Evolutionary conservation across 2,329 filamentous ascomycete genomes (phyloP).

Genomic region (Clonostachys rhizophaga): DNA sequence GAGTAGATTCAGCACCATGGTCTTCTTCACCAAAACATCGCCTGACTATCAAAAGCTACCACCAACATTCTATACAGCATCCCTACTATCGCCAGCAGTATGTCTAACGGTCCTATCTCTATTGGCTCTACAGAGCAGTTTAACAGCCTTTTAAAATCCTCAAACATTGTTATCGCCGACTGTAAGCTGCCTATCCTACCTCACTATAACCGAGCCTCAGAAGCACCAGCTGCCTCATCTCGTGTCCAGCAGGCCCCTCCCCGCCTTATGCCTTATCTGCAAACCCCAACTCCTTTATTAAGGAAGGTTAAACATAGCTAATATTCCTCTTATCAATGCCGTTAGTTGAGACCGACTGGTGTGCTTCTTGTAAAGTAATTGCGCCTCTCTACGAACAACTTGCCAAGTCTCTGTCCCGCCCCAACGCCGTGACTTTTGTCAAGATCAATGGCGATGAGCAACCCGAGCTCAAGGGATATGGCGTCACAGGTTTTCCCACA

Average conservation of each 20-base stretch:
- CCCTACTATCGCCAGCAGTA: not conserved
- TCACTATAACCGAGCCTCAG: not conserved
- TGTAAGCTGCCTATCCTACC: slow-evolving; percentile 55
- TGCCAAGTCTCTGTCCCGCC: slow-evolving; percentile 63
- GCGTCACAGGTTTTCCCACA: slow-evolving; percentile 76
- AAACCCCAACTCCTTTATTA: slow-evolving; percentile 7
- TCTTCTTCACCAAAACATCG: too few relatives aligned
- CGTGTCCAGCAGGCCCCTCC: slow-evolving; percentile 1
- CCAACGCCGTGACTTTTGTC: slow-evolving; percentile 73
- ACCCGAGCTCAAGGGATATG: slow-evolving; percentile 69
- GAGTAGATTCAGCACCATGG: too few relatives aligned
- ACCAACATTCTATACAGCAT: too few relatives aligned
- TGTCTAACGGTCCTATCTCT: not conserved
- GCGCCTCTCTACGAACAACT: slow-evolving; percentile 79
- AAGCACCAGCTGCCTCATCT: too few relatives aligned
- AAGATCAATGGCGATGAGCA: slow-evolving; percentile 83
- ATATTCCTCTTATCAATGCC: not conserved
- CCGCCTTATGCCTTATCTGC: slow-evolving; percentile 4
- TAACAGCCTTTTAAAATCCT: slow-evolving; percentile 61
- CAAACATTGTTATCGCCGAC: slow-evolving; percentile 79
- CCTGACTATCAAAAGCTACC: too few relatives aligned
- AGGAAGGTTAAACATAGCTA: slow-evolving; percentile 3
- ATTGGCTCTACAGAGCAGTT: slow-evolving; percentile 54
- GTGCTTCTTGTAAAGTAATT: slow-evolving; percentile 77
- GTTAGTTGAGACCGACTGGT: slow-evolving; percentile 84